phyloP scores from a whole-genome alignment of 2,329 filamentous ascomycete genomes.

The Ophiostoma sp. region DNA sequence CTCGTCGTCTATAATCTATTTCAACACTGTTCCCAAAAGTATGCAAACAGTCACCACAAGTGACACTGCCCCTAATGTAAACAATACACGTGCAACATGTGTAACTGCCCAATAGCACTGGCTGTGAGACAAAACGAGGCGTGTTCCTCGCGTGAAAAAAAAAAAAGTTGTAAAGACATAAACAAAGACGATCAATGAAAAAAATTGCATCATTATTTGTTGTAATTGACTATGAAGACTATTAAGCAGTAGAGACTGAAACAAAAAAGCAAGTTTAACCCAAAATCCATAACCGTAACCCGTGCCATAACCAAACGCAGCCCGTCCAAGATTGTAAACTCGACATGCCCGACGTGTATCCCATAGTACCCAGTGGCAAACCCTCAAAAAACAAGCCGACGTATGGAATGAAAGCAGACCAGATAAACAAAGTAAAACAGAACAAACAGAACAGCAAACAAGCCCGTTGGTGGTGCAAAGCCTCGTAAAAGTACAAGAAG shows the following conservation, averaged over 20 bases:
- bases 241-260: neutral
- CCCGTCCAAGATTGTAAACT: slow-evolving; percentile 9
- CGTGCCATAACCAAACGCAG: neutral
- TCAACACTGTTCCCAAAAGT: too few relatives aligned
- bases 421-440: neutral
- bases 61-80: neutral
- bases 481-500: slow-evolving; percentile 6
- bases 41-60: too few relatives aligned
- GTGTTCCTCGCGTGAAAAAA: neutral
- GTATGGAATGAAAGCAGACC: neutral
- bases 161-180: too few relatives aligned
- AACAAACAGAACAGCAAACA: neutral
- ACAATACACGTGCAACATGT: neutral
- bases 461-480: neutral
- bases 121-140: neutral
- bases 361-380: slow-evolving; percentile 12
- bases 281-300: neutral
- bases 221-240: neutral
- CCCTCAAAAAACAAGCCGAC: neutral
- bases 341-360: slow-evolving; percentile 17
- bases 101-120: neutral
- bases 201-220: neutral
- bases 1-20: too few relatives aligned
- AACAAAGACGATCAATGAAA: neutral
- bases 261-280: neutral